Base-by-base conservation (phyloP, 2,329 filamentous ascomycete genomes). In the Scleromitrula shiraiana region DNA sequence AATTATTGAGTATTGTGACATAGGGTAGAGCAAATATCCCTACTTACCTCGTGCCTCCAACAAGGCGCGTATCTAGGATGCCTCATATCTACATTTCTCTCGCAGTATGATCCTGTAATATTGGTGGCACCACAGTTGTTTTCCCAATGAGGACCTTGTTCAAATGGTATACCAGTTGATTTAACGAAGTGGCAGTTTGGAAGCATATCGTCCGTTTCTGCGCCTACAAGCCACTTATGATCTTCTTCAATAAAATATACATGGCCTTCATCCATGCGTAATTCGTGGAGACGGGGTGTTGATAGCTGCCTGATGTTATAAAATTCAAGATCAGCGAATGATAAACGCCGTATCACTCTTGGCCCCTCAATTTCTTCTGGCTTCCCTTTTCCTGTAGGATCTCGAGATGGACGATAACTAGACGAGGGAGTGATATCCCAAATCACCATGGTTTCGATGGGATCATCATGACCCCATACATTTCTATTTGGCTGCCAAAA, bases 401-500 rank as follows among this genome's bases (percentile, higher is more conserved):
- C 74, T 22, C 69, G 56, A 1, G 73, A 78, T 12, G 76, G 73
- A 4, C 67, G 67, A 57, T 77, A 76, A 0, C 63, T 32, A 4
- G 72, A 74, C 2, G 70, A 64, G 0, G 64, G 62, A 2, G 73
- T 72, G 32, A 83, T 76, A 46, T 82, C 73, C 78, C 78, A 83
- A n/a, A n/a, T n/a, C n/a, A 20, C 14, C 35, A 27, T 6, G 6
- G 12, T 27, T 27, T 6, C 79, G 14, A 77, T 70, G 0, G 77
- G 77, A 10, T 73, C 70, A 55, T 77, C 74, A 43, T 78, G 74
- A 29, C 72, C 71, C 66, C 74, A 77, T 30, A 74, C 66, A 37
- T 73, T 74, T 38, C 72, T 72, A 53, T 75, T 75, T 2, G 75
- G 72, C 55, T 81, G 76, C 78, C 78, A 82, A 23, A 76, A 68